phyloP scores from a whole-genome alignment of 306 rosid species.

The Spatholobus suberectus region DNA sequence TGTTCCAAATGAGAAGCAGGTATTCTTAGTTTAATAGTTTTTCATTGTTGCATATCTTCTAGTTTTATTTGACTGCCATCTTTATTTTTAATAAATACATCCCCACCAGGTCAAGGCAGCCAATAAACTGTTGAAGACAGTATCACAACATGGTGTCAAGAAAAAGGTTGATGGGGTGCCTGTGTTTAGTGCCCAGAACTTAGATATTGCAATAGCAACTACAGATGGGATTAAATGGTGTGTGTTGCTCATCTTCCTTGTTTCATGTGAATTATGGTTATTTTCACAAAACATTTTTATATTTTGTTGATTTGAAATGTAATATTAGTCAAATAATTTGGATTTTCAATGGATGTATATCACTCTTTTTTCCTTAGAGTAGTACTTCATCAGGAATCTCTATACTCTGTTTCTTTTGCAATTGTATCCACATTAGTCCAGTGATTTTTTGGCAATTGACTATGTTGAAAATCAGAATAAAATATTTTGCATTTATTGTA shows the following conservation, averaged over 20 bases:
- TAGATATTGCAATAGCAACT: slow-evolving; percentile 96
- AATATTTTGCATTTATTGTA: too few species aligned
- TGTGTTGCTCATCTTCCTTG: slow-evolving; percentile 38
- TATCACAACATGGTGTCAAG: slow-evolving; percentile 58
- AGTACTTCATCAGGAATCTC: slow-evolving; percentile 27
- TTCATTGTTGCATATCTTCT: slow-evolving; percentile 18
- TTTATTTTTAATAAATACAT: slow-evolving; percentile 23
- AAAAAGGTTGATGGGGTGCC: slow-evolving; percentile 94
- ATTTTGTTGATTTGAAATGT: slow-evolving; percentile 22
- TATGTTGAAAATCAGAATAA: too few species aligned
- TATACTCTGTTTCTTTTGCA: slow-evolving; percentile 30
- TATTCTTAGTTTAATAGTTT: slow-evolving; percentile 48
- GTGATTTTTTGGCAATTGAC: background rate
- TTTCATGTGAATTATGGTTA: slow-evolving; percentile 26
- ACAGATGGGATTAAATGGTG: slow-evolving; percentile 90
- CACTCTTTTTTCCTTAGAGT: background rate
- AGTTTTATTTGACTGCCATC: slow-evolving; percentile 24
- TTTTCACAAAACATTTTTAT: slow-evolving; percentile 1
- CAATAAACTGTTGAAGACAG: slow-evolving; percentile 78
- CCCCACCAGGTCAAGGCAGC: slow-evolving; percentile 85
- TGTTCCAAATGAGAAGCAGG: slow-evolving; percentile 99
- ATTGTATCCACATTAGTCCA: slow-evolving; percentile 6
- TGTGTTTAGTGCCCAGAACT: slow-evolving; percentile 92
- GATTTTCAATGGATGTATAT: slow-evolving; percentile 29
- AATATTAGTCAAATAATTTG: slow-evolving; percentile 26